Percentiles rank a stretch among this genome's conserved stretches.
phyloP scores from a whole-genome alignment of 176 grass and related monocot genomes.

The Lolium perenne region DNA sequence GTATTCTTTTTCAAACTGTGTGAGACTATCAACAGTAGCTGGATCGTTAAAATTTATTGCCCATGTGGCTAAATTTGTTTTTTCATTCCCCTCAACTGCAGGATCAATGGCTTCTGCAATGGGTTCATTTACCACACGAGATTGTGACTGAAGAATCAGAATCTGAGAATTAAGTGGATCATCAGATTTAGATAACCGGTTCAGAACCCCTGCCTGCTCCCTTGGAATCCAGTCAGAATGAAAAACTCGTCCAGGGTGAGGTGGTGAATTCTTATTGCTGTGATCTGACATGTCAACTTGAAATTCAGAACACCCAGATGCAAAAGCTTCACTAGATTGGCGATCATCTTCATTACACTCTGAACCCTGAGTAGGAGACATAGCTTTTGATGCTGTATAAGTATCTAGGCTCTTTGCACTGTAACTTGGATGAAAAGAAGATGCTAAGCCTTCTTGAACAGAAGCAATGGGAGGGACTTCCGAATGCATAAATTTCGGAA shows the following conservation, averaged over 20 bases:
- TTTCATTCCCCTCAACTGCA: slow-evolving; percentile 57
- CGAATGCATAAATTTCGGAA: slow-evolving; percentile 51
- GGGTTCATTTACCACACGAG: slow-evolving; percentile 59
- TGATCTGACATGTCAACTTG: slow-evolving; percentile 66
- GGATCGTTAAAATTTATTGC: slow-evolving; percentile 48
- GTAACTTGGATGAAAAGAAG: slow-evolving; percentile 55
- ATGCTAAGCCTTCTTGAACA: slow-evolving; percentile 60
- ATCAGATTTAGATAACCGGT: slow-evolving; percentile 20
- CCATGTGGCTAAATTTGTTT: slow-evolving; percentile 40
- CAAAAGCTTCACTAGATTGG: slow-evolving; percentile 62
- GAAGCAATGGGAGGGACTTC: slow-evolving; percentile 37
- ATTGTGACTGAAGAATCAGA: slow-evolving; percentile 65
- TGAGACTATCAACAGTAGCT: slow-evolving; percentile 47
- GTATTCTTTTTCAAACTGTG: slow-evolving; percentile 61
- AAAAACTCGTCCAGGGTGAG: slow-evolving; percentile 63
- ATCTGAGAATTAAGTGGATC: slow-evolving; percentile 66
- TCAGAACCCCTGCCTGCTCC: not conserved
- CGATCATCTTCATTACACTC: slow-evolving; percentile 76
- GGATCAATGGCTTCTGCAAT: slow-evolving; percentile 63
- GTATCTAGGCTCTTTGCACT: slow-evolving; percentile 57
- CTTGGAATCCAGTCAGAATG: slow-evolving; percentile 64
- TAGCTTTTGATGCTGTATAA: slow-evolving; percentile 48
- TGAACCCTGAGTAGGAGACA: slow-evolving; percentile 49
- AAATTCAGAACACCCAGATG: slow-evolving; percentile 76
- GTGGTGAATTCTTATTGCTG: slow-evolving; percentile 50